Evolutionary conservation across 768 basidiomycete species (phyloP), one percentile per base, ranked within the genome.

Genomic region (Boletus sensibilis): DNA sequence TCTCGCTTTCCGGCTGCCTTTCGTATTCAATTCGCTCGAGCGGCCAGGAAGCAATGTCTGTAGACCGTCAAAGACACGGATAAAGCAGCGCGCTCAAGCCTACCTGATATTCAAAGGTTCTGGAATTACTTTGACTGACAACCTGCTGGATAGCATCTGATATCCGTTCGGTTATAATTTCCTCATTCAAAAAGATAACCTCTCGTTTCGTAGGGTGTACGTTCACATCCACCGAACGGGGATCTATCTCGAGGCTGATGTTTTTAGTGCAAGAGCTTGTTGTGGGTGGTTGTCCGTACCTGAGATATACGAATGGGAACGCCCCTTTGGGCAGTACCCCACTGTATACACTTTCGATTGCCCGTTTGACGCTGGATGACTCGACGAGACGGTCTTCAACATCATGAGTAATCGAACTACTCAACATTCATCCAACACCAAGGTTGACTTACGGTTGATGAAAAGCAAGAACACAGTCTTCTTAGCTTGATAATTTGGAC

Each of bases 131-230:
- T 60, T 86, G 80, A 29, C 75, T 80, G 41, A 82, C 76, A 13
- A 94, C 74, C n/a, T 80, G 72, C 59, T 92, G 90, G 3, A 98
- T 77, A 1, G 78, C 79, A 64, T 90, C 85, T 14, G 88, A 83
- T 43, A 98, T 85, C 9, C 77, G 77, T 60, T 92, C 86, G 7
- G 87, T 87, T 64, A 98, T 91, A 14, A 74, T 77, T 50, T 98
- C 96, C 69, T 98, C 94, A 58, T 97, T 85, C 47, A 98, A 71
- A 65, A 98, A 98, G 62, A 94, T 92, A 1, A 98, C 94, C 69
- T 98, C 95, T 43, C 90, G 88, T 70, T 99, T 99, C 2, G 97
- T 98, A 0, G 96, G 97, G 68, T 98, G 95, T 9, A 98, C 94
- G 64, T 99, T 99, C 52, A 98, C 95, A 64, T 99, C 97, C 18